Evolutionary conservation across 140 eudicot species (phyloP), one percentile per base, ranked within the genome.

Genomic region (Ambrosia hybrid): DNA sequence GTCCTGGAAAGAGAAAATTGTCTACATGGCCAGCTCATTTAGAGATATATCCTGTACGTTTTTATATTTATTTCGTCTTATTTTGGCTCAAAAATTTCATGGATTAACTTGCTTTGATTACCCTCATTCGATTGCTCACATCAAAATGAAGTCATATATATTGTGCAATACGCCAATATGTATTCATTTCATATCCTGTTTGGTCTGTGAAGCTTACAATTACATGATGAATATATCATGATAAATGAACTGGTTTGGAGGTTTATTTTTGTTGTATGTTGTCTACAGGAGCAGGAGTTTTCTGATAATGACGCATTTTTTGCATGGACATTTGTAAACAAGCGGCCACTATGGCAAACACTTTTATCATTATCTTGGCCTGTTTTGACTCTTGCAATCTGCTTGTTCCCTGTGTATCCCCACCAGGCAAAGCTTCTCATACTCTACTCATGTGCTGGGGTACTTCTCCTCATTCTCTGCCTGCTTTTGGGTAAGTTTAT

Each of bases 11-110:
- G 86, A 88, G 83, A 73, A 94, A 94, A 69, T 68, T 94, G 72
- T 94, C 99, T 38, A 94, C 99, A 1, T 94, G 97, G 97, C 99
- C 99, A 34, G 99, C 99, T 34, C 99, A 94, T 78, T 68, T 94
- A 75, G 99, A 94, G 81, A 90, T 94, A 51, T 94, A 58, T 71
- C 90, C 90, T 59, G 99, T 94, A 68, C 84, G 98, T 81, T 80
- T 60, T 45, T 6, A 6, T 37, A 7, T 74, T 37, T 36, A 11
- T 41, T 65, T 46, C 30, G 6, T 46, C 52, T 30, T 26, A 10
- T 49, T 7, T 65, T 55, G 48, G 55, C 34, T 51, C 39, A 51
- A 26, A 45, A 9, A 4, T 51, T 57, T 34, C 36, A 26, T 45
- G 51, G 48, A 45, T 34, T 14, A 60, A 21, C 1, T 59, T 15